These are phyloP conservation scores for Phialophora chinensis DNA, from an alignment of 2,329 filamentous ascomycete species.

Conservation along the genomic window DNA sequence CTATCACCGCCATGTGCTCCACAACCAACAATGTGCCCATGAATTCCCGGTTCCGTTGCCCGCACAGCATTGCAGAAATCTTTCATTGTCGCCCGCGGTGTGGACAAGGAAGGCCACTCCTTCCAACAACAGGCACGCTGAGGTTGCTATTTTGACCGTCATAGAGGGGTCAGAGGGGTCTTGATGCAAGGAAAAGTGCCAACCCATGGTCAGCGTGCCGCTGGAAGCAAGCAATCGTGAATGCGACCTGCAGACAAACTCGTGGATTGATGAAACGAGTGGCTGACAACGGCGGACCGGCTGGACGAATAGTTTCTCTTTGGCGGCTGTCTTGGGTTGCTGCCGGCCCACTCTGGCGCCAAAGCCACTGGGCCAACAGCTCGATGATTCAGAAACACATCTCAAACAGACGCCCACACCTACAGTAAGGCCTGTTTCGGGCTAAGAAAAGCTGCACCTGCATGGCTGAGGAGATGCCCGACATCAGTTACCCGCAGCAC, in stretches of 20 bases:
- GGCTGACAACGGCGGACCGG: conserved; percentile 34
- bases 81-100: neutral
- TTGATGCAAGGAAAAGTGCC: neutral
- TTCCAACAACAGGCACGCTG: neutral
- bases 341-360: conserved; percentile 30
- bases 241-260: conserved; percentile 23
- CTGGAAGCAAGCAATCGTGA: conserved; percentile 23
- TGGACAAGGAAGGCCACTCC: neutral
- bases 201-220: conserved; percentile 31
- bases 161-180: conserved; percentile 10
- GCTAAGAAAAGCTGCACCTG: conserved; percentile 7
- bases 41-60: neutral
- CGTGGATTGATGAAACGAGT: conserved; percentile 39
- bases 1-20: conserved; percentile 1
- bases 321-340: conserved; percentile 30
- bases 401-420: conserved; percentile 38
- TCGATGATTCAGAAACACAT: conserved; percentile 35
- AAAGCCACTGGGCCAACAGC: conserved; percentile 26
- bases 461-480: neutral
- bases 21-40: neutral
- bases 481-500: neutral
- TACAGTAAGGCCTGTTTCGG: conserved; percentile 19
- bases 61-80: neutral
- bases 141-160: conserved; percentile 36
- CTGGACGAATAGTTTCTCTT: conserved; percentile 28